Evolutionary conservation across 1,139 yeast genomes (phyloP), one percentile per base, ranked within the genome.

Genomic region (Saccharomyces pastorianus): DNA sequence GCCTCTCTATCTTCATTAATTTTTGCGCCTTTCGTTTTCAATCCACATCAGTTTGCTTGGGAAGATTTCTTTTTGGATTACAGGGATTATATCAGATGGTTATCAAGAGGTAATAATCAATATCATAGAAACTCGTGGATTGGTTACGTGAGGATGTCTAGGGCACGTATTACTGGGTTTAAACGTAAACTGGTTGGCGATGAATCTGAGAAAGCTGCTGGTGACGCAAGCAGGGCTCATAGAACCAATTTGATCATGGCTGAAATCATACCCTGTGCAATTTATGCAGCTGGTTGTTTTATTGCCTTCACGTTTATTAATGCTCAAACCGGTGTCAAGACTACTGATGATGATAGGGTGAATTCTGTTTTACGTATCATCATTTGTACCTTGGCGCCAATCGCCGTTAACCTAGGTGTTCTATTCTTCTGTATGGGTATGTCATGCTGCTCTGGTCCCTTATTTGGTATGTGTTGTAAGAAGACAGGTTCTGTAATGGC

Each of bases 101-200:
- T 93, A 73, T 88, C 96, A 31, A 88, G 99, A 77, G 99, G 99
- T 82, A 95, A 95, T 78, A 86, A 95, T 68, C 89, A 91, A 74
- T 93, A 96, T 93, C 99, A 95, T 77, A 87, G 96, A 79, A 93
- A 93, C 78, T 95, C 99, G 14, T 93, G 99, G 99, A 91, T 95
- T 72, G 99, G 98, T 60, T 93, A 90, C 73, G 88, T 91, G 60
- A 85, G 98, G 75, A 81, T 91, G 76, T 83, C 96, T 20, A 86
- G 99, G 81, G 89, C 99, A 49, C 88, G 98, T 77, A 80, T 93
- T 62, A 93, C 99, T 62, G 99, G 99, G 80, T 91, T 88, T 86
- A 93, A 93, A 83, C 82, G 96, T 68, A 89, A 88, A 78, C 77
- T 87, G 66, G 79, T 78, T 54, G 96, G 95, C 62, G 96, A 89